phyloP scores from a whole-genome alignment of 2,329 filamentous ascomycete species.

The Sphaerulina vaccinii region DNA sequence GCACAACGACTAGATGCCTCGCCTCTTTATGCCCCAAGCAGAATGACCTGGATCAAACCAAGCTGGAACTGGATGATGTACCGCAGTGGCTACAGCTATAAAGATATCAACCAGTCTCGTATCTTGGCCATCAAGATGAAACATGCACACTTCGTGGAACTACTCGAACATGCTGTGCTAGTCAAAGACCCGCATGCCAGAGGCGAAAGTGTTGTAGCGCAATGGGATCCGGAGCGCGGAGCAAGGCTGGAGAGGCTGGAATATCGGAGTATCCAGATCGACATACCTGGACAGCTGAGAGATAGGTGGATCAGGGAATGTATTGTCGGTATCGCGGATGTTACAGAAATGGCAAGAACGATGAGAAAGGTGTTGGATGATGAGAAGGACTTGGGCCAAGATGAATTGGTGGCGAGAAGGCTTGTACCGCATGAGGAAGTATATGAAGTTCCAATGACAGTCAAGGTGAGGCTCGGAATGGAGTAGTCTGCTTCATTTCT shows the following conservation, averaged over 20 bases:
- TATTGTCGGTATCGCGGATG: constrained; percentile 9
- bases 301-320: constrained; percentile 14
- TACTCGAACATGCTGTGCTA: constrained; percentile 8
- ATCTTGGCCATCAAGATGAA: constrained; percentile 10
- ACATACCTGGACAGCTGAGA: constrained; percentile 3
- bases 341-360: constrained; percentile 2
- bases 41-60: constrained; percentile 14
- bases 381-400: background rate
- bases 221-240: constrained; percentile 15
- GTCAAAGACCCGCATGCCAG: constrained; percentile 2
- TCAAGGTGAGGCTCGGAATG: background rate
- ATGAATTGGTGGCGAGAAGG: background rate
- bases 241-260: constrained; percentile 9
- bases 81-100: constrained; percentile 10
- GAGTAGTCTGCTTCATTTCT: no score
- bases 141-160: constrained; percentile 9
- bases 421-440: constrained; percentile 2
- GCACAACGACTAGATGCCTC: constrained; percentile 4
- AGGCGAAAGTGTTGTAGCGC: constrained; percentile 6
- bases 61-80: constrained; percentile 16
- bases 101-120: constrained; percentile 12
- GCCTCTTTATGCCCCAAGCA: constrained; percentile 5
- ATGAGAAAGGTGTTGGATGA: constrained; percentile 12
- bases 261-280: constrained; percentile 15
- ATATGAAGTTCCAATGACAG: constrained; percentile 1